These are phyloP conservation scores for Echium plantagineum DNA, from an alignment of 257 asterid genomes.

Conservation along the genomic window DNA sequence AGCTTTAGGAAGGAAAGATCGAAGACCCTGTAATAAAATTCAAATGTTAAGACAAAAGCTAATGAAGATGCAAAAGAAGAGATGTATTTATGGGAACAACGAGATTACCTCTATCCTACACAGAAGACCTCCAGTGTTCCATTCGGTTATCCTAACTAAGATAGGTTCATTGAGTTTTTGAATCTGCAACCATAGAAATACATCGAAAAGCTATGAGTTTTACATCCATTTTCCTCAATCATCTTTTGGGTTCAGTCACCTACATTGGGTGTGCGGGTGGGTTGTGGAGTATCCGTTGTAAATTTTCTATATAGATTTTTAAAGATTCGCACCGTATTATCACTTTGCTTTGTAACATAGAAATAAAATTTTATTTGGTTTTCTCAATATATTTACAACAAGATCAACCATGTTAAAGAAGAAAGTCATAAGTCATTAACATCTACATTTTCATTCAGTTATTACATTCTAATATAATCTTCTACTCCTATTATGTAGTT, in stretches of 20 bases:
- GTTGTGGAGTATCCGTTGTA: no score
- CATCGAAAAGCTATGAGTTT: neutral
- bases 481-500: no score
- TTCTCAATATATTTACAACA: no score
- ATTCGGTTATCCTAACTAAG: constrained; percentile 67
- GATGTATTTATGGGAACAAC: constrained; percentile 3
- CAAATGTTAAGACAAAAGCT: neutral
- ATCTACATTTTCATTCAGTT: no score
- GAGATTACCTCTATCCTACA: constrained; percentile 80
- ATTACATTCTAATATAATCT: no score
- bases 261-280: no score
- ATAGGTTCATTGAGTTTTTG: constrained; percentile 79
- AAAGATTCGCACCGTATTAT: no score
- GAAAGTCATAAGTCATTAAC: no score
- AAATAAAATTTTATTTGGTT: no score
- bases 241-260: neutral
- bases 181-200: constrained; percentile 33
- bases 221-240: neutral
- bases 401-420: no score
- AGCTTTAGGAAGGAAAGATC: constrained; percentile 91
- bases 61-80: neutral
- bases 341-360: no score
- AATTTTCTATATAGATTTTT: no score
- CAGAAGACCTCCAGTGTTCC: constrained; percentile 96
- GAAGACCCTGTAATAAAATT: constrained; percentile 61